These are phyloP conservation scores for Clonostachys solani DNA, from an alignment of 2,329 filamentous ascomycete species.

Conservation along the genomic window DNA sequence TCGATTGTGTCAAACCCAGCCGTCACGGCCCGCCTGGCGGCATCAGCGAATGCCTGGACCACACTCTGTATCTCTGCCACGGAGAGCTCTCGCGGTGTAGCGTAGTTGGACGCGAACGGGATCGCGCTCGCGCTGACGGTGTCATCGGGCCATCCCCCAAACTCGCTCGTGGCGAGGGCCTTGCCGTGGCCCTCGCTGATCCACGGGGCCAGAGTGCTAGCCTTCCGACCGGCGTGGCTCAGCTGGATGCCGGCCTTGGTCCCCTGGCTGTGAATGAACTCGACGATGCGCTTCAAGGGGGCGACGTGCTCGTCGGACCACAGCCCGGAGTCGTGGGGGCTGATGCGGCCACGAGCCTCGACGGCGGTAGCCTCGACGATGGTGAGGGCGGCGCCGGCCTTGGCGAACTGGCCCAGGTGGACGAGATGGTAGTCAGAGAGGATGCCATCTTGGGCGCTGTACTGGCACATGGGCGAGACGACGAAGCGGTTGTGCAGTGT, in stretches of 20 bases:
- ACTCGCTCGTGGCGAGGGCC: conserved; percentile 46
- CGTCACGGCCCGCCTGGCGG: conserved; percentile 55
- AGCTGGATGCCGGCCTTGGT: conserved; percentile 78
- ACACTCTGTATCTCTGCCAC: conserved; percentile 62
- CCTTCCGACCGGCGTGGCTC: conserved; percentile 73
- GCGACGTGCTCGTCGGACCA: conserved; percentile 83
- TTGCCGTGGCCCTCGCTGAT: conserved; percentile 42
- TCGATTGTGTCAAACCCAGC: conserved; percentile 75
- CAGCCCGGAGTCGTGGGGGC: conserved; percentile 72
- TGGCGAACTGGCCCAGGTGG: conserved; percentile 74
- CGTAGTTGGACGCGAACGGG: conserved; percentile 57
- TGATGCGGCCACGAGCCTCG: conserved; percentile 73
- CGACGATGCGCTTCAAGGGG: conserved; percentile 64
- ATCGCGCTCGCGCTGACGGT: conserved; percentile 47
- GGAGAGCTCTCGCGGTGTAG: conserved; percentile 63
- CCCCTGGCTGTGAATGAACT: conserved; percentile 76
- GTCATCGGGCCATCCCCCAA: conserved; percentile 55
- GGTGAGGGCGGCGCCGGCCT: conserved; percentile 69
- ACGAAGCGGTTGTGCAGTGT: conserved; percentile 9
- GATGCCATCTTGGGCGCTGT: conserved; percentile 58
- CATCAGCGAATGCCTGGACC: conserved; percentile 57
- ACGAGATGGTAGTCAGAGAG: conserved; percentile 78
- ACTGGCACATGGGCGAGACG: conserved; percentile 44
- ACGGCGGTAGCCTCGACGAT: conserved; percentile 79
- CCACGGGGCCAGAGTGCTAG: conserved; percentile 60